phyloP scores from a whole-genome alignment of 2,329 filamentous ascomycete species.

The Pezicula radicicola region DNA sequence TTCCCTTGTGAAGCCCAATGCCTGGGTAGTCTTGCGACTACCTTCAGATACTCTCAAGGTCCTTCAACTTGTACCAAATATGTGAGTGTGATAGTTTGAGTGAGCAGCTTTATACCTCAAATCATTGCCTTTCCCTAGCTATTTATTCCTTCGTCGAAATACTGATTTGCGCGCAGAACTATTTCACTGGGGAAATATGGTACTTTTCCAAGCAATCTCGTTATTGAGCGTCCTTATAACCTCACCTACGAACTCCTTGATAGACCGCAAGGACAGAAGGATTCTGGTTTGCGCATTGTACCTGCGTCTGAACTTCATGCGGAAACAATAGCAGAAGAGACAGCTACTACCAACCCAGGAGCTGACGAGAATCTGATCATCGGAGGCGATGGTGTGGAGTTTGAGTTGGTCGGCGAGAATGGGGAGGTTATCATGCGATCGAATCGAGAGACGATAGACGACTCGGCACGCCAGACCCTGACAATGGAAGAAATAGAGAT shows the following conservation, averaged over 20 bases:
- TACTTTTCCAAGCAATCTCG: constrained; percentile 81
- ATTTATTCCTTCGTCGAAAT: constrained; percentile 6
- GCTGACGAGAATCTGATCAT: constrained; percentile 40
- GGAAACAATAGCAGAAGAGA: constrained; percentile 61
- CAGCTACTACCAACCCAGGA: constrained; percentile 40
- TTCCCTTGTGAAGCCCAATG: constrained; percentile 49
- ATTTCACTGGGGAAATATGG: constrained; percentile 93
- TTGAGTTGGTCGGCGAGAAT: constrained; percentile 42
- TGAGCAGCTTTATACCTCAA: constrained; percentile 15
- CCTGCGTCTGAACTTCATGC: constrained; percentile 79
- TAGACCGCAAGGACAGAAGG: constrained; percentile 58
- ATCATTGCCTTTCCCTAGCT: constrained; percentile 1
- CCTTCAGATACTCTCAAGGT: constrained; percentile 56
- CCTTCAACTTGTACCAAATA: constrained; percentile 57
- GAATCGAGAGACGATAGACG: constrained; percentile 57
- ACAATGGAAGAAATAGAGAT: constrained; percentile 69
- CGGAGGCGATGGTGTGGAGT: constrained; percentile 39
- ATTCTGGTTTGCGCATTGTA: constrained; percentile 72
- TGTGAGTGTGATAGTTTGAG: constrained; percentile 39
- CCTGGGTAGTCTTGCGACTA: constrained; percentile 58
- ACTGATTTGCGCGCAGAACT: constrained; percentile 50
- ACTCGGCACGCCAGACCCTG: constrained; percentile 69
- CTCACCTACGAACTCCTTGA: constrained; percentile 89
- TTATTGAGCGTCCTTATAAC: constrained; percentile 88
- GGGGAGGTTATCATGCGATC: constrained; percentile 51